phyloP scores from a whole-genome alignment of 495 filamentous ascomycete species.

The Lepidopterella palustris region DNA sequence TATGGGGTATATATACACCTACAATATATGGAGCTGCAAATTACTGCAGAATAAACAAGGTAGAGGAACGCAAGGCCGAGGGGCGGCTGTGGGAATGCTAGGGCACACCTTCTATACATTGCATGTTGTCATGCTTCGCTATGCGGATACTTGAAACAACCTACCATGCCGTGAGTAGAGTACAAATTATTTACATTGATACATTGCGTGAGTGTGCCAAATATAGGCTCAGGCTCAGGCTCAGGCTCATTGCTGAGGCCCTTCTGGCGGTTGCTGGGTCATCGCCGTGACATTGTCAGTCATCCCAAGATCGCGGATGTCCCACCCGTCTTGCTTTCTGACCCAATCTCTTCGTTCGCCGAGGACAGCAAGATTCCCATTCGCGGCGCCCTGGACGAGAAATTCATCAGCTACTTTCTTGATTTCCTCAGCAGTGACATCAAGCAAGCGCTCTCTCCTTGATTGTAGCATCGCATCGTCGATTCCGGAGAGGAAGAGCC shows the following conservation, averaged over 20 bases:
- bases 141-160: neutral
- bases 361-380: conserved; percentile 60
- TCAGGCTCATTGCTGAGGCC: too few species aligned
- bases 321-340: conserved; percentile 43
- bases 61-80: neutral
- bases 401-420: conserved; percentile 74
- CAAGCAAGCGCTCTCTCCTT: conserved; percentile 77
- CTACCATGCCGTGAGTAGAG: conserved; percentile 1
- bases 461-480: conserved; percentile 84
- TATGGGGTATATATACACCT: conserved; percentile 6
- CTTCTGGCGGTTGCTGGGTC: conserved; percentile 2
- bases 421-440: conserved; percentile 77
- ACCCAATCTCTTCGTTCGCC: conserved; percentile 82
- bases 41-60: too few species aligned
- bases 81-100: neutral
- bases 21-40: too few species aligned
- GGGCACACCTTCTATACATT: neutral
- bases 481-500: conserved; percentile 75
- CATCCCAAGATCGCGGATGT: conserved; percentile 42
- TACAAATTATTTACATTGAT: conserved; percentile 1
- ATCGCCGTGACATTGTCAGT: conserved; percentile 15
- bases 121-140: neutral
- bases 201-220: neutral
- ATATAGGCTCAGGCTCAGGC: neutral
- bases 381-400: conserved; percentile 62